Base-by-base conservation (phyloP, 257 asterid genomes). In the Nicotiana undulata region DNA sequence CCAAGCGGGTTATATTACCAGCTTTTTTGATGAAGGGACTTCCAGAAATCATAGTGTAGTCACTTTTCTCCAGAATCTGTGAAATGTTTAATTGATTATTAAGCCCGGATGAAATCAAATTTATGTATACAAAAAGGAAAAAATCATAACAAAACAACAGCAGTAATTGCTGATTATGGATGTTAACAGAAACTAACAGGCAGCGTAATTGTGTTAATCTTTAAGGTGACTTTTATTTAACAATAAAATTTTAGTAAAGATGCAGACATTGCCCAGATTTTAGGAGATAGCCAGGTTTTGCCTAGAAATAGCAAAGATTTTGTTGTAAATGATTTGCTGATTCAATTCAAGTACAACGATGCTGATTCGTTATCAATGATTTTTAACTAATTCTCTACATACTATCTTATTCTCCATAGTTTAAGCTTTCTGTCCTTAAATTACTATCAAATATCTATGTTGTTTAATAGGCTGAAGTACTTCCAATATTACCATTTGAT, bases 51-150 rank as follows among this genome's bases (percentile, higher is more conserved):
- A 89, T 58, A 3, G 90, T 89, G 84, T 92, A 95, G 85, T 95
- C 99, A 86, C 87, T 79, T 89, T 91, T 95, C 92, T 95, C 99
- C 87, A 95, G 85, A 88, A 95, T 93, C 98, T 93, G 90, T 74
- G 79, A 86, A 64, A 76, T 68, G 76, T 67, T 20, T 40, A 34
- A 18, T 56, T 15, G 24, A 37, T 80, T 34, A 34, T 34, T 75
- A 81, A 83, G 59, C 70, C 70, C 22, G 64, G 7, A 29, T 65
- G 75, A 55, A 58, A 24, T 3, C 31, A 31, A 28, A 59, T 16
- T 17, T 26, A 70, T 4, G 76, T 15, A 44, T 70, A 44, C 37
- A 70, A 12, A 70, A 40, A 22, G 0, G 2, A 6, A 37, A 37
- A 37, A 6, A 22, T 44, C 37, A 44, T 70, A 18, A 44, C 0